A percentile compares a stretch with the other conserved stretches of the same genome.
phyloP scores from a whole-genome alignment of 2,329 filamentous ascomycete genomes.

The Scedosporium dehoogii region DNA sequence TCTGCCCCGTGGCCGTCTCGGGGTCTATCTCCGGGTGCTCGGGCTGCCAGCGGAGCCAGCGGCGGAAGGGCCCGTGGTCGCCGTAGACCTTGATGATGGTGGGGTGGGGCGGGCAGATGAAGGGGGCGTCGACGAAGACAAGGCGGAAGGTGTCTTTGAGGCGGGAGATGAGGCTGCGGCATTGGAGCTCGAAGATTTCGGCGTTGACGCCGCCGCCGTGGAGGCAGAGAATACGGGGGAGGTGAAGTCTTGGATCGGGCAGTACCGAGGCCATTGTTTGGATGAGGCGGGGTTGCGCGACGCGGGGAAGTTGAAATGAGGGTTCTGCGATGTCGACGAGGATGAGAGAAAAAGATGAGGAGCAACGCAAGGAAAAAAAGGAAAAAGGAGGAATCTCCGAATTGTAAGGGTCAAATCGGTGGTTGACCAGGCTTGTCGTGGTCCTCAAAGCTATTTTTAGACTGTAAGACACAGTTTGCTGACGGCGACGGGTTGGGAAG shows the following conservation, averaged over 20 bases:
- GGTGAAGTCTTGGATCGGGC: slow-evolving; percentile 10
- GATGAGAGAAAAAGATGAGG: not conserved
- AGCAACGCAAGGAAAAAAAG: not conserved
- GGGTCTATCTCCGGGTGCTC: slow-evolving; percentile 45
- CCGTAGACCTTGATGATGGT: slow-evolving; percentile 57
- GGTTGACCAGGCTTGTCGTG: not conserved
- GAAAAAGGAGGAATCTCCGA: not conserved
- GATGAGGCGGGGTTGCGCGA: not conserved
- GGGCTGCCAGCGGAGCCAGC: slow-evolving; percentile 52
- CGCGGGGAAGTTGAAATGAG: not conserved
- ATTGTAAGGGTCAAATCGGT: not conserved
- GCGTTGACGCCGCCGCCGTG: slow-evolving; percentile 69
- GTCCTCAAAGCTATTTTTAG: no score
- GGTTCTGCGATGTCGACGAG: not conserved
- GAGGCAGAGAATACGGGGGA: slow-evolving; percentile 67
- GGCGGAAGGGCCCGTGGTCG: slow-evolving; percentile 54
- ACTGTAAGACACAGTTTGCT: no score
- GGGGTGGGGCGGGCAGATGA: slow-evolving; percentile 49
- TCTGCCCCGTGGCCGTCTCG: slow-evolving; percentile 25
- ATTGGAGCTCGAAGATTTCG: slow-evolving; percentile 59
- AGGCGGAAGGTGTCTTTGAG: slow-evolving; percentile 55
- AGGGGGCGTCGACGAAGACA: slow-evolving; percentile 63
- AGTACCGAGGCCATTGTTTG: not conserved
- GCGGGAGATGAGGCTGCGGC: slow-evolving; percentile 38
- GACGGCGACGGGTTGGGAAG: no score